Percentiles rank a stretch among this genome's conserved stretches.
phyloP scores from a whole-genome alignment of 768 basidiomycete genomes.

The Leccinum incarnatum region DNA sequence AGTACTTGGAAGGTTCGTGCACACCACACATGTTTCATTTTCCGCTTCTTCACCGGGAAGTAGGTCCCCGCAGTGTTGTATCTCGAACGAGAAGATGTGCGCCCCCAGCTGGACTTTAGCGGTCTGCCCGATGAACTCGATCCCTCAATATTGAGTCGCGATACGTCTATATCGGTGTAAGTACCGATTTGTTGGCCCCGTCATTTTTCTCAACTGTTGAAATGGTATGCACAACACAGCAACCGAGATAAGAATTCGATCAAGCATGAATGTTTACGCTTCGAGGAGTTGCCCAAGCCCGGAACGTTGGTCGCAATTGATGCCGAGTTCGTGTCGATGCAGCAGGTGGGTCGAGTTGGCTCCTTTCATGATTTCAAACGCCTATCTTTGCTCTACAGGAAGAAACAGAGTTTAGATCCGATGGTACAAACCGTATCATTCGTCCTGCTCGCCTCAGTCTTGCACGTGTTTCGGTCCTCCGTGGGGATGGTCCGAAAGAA shows the following conservation, averaged over 20 bases:
- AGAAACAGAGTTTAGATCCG: conserved; percentile 92
- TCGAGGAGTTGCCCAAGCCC: conserved; percentile 76
- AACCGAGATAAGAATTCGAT: conserved; percentile 71
- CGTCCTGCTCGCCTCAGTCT: conserved; percentile 89
- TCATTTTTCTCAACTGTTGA: not conserved
- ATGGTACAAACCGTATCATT: conserved; percentile 90
- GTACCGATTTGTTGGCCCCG: conserved; percentile 21
- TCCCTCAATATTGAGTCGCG: conserved; percentile 71
- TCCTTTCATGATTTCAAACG: not conserved
- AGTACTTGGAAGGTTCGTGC: conserved; percentile 86
- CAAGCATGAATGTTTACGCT: conserved; percentile 72
- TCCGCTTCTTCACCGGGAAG: conserved; percentile 15
- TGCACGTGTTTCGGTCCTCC: conserved; percentile 90
- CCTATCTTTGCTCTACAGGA: conserved; percentile 49
- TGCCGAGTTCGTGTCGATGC: conserved; percentile 96
- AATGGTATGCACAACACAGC: conserved; percentile 37
- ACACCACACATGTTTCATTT: not conserved
- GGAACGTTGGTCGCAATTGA: conserved; percentile 94
- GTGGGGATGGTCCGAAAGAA: conserved; percentile 77
- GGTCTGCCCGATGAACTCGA: conserved; percentile 67
- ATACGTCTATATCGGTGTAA: conserved; percentile 86
- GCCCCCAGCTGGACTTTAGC: conserved; percentile 57
- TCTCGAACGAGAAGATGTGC: conserved; percentile 70
- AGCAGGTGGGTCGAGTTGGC: conserved; percentile 55
- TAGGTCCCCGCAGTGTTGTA: conserved; percentile 91